Conservation (phyloP, 2,329 filamentous ascomycete genomes). For the Fusarium circinatum region DNA sequence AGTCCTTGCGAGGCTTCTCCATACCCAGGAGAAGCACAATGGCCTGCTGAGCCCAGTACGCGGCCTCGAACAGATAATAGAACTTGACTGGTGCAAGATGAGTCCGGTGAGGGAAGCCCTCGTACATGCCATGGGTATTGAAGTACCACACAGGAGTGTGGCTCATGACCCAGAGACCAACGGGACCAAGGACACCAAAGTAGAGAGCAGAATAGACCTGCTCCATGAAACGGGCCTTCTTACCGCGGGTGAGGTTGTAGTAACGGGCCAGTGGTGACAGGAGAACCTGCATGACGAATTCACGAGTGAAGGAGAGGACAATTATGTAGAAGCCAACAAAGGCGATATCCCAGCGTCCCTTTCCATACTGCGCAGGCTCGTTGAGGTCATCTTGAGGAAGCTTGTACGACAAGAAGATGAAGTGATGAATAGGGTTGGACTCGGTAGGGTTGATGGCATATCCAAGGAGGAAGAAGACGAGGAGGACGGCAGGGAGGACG, state of each 20-base stretch:
- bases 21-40: constrained; percentile 87
- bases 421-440: constrained; percentile 81
- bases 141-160: constrained; percentile 96
- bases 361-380: constrained; percentile 78
- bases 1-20: constrained; percentile 95
- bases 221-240: constrained; percentile 94
- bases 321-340: constrained; percentile 92
- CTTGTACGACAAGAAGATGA: constrained; percentile 91
- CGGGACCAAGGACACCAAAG: constrained; percentile 83
- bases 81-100: constrained; percentile 89
- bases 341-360: constrained; percentile 85
- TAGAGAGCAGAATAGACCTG: constrained; percentile 95
- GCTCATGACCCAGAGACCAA: constrained; percentile 90
- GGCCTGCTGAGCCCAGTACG: constrained; percentile 95
- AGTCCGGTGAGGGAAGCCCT: constrained; percentile 83
- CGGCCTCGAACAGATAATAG: constrained; percentile 93
- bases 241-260: constrained; percentile 77
- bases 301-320: constrained; percentile 90
- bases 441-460: constrained; percentile 81
- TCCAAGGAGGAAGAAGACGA: constrained; percentile 69
- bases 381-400: constrained; percentile 61
- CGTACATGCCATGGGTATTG: constrained; percentile 91
- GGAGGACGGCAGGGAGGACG: constrained; percentile 73
- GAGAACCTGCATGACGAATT: constrained; percentile 94
- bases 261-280: constrained; percentile 79